A percentile compares a stretch with the other conserved stretches of the same genome.
Evolutionary conservation across 2,329 filamentous ascomycete species (phyloP).

Genomic region (Sodiomyces alkalinus): DNA sequence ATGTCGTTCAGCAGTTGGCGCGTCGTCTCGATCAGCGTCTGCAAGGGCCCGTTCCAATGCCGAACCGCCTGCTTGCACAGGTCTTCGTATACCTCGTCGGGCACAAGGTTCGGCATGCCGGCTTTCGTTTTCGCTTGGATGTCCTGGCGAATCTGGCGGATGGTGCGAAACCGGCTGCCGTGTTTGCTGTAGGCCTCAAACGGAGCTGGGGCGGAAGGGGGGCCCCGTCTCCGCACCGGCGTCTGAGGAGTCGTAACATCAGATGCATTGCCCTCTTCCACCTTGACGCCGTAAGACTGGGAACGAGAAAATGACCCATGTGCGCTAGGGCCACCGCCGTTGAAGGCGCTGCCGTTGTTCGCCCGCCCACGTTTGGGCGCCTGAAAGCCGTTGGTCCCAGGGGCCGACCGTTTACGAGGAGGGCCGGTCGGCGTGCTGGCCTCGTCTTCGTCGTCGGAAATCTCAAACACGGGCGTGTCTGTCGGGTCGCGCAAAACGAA

Average conservation of each 20-base stretch:
- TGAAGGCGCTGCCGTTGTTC: too few species aligned
- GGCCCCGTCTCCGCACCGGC: constrained; percentile 3
- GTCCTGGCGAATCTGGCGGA: constrained; percentile 35
- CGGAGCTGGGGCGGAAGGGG: constrained; percentile 6
- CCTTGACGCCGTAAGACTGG: constrained; percentile 21
- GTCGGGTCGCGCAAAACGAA: constrained; percentile 24
- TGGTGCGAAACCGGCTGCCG: constrained; percentile 26
- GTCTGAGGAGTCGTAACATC: constrained; percentile 5
- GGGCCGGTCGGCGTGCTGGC: too few species aligned
- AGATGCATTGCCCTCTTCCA: constrained; percentile 14
- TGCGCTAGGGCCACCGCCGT: constrained; percentile 6
- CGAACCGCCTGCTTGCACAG: constrained; percentile 40
- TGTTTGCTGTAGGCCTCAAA: constrained; percentile 24
- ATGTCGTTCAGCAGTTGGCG: constrained; percentile 29
- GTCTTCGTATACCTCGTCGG: constrained; percentile 42
- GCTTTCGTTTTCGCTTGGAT: constrained; percentile 38
- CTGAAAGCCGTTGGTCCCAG: constrained; percentile 1
- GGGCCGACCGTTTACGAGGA: constrained; percentile 12
- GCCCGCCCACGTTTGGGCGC: constrained; percentile 5
- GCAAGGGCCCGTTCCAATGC: constrained; percentile 41
- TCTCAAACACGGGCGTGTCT: constrained; percentile 19
- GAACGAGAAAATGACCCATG: too few species aligned
- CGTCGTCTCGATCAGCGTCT: constrained; percentile 30
- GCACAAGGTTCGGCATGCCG: constrained; percentile 42
- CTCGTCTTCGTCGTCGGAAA: constrained; percentile 21